Conservation (phyloP, 345 rosid species). For the Stellera chamaejasme region DNA sequence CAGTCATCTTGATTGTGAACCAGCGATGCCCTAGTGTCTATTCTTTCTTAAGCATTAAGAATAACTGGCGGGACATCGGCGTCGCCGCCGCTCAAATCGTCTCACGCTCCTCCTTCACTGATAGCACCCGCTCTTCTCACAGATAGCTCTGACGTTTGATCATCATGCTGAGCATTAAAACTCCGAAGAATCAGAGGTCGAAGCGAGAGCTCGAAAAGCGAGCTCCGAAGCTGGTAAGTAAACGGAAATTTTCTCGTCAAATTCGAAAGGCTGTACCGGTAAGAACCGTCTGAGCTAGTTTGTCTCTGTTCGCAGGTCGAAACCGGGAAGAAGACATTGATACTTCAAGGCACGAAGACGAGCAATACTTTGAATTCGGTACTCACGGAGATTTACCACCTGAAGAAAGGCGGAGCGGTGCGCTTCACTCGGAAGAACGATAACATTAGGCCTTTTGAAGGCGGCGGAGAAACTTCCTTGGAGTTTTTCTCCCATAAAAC, state of each 20-base stretch:
- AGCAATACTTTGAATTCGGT: constrained; percentile 59
- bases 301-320: constrained; percentile 50
- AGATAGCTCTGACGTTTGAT: not conserved
- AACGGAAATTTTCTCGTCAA: constrained; percentile 31
- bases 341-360: constrained; percentile 88
- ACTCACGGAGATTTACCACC: constrained; percentile 53
- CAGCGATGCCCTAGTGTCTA: too few relatives aligned
- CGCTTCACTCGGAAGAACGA: constrained; percentile 86
- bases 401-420: constrained; percentile 68
- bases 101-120: too few relatives aligned
- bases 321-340: constrained; percentile 85
- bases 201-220: constrained; percentile 67
- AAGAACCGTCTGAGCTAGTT: constrained; percentile 1
- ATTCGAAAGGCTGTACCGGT: not conserved
- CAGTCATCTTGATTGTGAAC: too few relatives aligned
- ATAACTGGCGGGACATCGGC: too few relatives aligned
- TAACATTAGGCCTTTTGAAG: constrained; percentile 86
- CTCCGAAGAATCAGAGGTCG: constrained; percentile 42
- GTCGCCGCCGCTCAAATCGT: too few relatives aligned
- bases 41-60: too few relatives aligned
- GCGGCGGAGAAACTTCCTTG: constrained; percentile 84
- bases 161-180: constrained; percentile 49
- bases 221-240: constrained; percentile 75
- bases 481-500: constrained; percentile 92
- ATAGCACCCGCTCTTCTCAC: too few relatives aligned